Base-by-base conservation (phyloP, 257 asterid species). In the Hygrophila difformis region DNA sequence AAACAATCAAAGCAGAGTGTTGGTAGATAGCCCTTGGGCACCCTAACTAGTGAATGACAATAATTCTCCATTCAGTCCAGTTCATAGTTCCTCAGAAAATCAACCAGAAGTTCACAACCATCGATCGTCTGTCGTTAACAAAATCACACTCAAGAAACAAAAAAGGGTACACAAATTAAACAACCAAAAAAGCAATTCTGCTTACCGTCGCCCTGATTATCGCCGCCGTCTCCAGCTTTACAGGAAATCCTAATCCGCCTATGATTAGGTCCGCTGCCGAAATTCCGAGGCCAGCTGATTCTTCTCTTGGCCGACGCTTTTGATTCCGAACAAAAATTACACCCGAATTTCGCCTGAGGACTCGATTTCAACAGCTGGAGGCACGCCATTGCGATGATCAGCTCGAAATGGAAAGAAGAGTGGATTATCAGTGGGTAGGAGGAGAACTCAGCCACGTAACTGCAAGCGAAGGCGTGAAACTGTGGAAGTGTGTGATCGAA, bases 351-450 rank as follows among this genome's bases (percentile, higher is more conserved):
- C 49, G 55, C 21, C 33, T 53, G 69, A 4, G 70, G 81, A 19
- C 53, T 55, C 4, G 81, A 64, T 68, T 78, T 87, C 52, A 70
- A 33, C 45, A 84, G 64, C 73, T 77, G 92, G 39, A 79, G 55
- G 55, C 66, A 71, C 3, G 84, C 80, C 97, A 83, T 79, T 61
- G 28, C 35, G n/a, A n/a, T n/a, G n/a, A 26, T 26, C 31, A 1
- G 31, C 31, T 26, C 8, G 31, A 26, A 26, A 26, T 26, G 7
- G 31, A 26, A 26, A 3, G 7, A 26, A 5, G 8, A 26, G 8
- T n/a, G n/a, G n/a, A n/a, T n/a, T n/a, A 26, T 26, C 31, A 26
- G 31, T 8, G 31, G 8, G 7, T 8, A 1, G 8, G 31, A 26
- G 31, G 31, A 26, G 31, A 26, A 26, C 8, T 26, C 8, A 5